phyloP scores from a whole-genome alignment of 768 basidiomycete species.

The Mycena alexandri region DNA sequence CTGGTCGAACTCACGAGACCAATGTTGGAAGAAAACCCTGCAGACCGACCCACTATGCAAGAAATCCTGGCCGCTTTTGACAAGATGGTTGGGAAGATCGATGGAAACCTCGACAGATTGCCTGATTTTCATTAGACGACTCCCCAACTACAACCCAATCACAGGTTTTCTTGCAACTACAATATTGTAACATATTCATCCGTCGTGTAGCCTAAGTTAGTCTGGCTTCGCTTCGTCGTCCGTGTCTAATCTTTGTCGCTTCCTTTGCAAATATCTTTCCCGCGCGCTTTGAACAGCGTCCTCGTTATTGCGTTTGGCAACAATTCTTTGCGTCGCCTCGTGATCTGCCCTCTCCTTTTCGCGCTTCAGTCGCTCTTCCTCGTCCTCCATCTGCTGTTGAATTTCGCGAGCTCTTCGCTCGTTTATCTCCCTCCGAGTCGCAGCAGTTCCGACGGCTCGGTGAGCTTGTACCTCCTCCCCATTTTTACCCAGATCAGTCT shows the following conservation, averaged over 20 bases:
- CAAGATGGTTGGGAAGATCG: slow-evolving; percentile 59
- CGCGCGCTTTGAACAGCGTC: slow-evolving; percentile 79
- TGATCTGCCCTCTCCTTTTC: slow-evolving; percentile 72
- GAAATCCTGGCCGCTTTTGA: slow-evolving; percentile 67
- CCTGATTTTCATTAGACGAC: slow-evolving; percentile 12
- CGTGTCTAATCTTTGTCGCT: slow-evolving; percentile 79
- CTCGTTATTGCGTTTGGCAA: slow-evolving; percentile 83
- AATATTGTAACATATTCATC: slow-evolving; percentile 11
- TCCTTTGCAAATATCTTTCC: slow-evolving; percentile 82
- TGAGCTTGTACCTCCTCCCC: slow-evolving; percentile 61
- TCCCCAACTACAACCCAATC: background rate
- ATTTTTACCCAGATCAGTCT: slow-evolving; percentile 40
- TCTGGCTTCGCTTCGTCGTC: slow-evolving; percentile 34
- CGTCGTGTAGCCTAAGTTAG: slow-evolving; percentile 19
- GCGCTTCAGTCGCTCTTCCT: slow-evolving; percentile 68
- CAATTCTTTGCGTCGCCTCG: slow-evolving; percentile 73
- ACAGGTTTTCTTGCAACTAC: background rate
- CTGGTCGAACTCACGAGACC: slow-evolving; percentile 66
- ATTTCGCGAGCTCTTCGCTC: slow-evolving; percentile 86
- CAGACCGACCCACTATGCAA: slow-evolving; percentile 63
- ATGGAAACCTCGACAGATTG: slow-evolving; percentile 47
- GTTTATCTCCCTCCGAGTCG: slow-evolving; percentile 84
- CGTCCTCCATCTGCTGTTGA: slow-evolving; percentile 81
- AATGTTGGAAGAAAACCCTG: slow-evolving; percentile 70
- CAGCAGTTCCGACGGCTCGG: slow-evolving; percentile 88